Percentiles rank a stretch among this genome's conserved stretches.
Evolutionary conservation across 441 rosid species (phyloP).

Genomic region (Arabidopsis hybrid): DNA sequence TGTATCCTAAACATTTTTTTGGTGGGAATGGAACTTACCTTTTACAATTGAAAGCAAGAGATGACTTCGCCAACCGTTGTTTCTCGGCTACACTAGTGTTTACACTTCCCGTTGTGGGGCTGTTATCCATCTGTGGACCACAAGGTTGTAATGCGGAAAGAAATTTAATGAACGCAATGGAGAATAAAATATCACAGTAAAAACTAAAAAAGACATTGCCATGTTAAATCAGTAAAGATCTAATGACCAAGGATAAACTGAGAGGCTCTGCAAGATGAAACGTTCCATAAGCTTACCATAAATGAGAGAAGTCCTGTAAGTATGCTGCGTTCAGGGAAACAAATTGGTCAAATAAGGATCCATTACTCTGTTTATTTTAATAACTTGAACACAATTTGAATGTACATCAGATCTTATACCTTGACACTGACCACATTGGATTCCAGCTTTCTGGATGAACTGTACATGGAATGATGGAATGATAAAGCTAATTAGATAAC

Average conservation of each 20-base stretch:
- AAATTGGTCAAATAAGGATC: not conserved
- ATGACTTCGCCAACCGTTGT: constrained; percentile 80
- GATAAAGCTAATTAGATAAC: constrained; percentile 19
- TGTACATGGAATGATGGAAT: constrained; percentile 41
- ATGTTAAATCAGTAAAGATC: no score
- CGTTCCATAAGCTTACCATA: constrained; percentile 73
- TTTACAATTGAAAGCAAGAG: constrained; percentile 94
- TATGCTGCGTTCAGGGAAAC: constrained; percentile 69
- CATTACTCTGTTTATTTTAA: not conserved
- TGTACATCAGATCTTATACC: constrained; percentile 53
- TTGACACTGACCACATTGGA: constrained; percentile 99
- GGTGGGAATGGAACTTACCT: constrained; percentile 61
- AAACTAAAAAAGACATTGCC: no score
- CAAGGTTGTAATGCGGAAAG: not conserved
- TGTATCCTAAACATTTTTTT: not conserved
- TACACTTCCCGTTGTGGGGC: constrained; percentile 98
- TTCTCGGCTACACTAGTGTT: constrained; percentile 80
- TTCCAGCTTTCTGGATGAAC: constrained; percentile 99
- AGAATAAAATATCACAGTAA: not conserved
- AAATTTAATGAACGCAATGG: not conserved
- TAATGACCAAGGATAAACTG: no score
- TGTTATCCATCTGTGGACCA: constrained; percentile 81
- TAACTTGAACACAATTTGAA: not conserved
- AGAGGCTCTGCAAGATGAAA: not conserved
- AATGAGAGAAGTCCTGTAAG: constrained; percentile 98